Conservation (phyloP, 208 protist species). For the Crithidia bombi region DNA sequence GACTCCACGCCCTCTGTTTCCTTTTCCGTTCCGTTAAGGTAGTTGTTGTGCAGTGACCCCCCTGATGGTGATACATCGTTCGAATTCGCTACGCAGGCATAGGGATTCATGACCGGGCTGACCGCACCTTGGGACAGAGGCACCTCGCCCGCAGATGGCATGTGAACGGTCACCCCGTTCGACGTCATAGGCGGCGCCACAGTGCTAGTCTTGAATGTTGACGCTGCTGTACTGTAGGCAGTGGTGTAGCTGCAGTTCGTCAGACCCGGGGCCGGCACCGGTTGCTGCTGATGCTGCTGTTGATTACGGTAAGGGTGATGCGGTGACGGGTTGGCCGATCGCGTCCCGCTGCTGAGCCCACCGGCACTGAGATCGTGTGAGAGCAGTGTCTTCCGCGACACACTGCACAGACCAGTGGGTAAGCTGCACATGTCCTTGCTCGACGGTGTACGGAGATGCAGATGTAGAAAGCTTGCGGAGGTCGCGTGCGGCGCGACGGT, state of each 20-base stretch:
- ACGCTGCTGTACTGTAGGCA: background rate
- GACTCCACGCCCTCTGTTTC: too few relatives aligned
- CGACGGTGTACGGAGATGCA: constrained; percentile 5
- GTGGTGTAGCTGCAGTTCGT: constrained; percentile 8
- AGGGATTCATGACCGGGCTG: too few relatives aligned
- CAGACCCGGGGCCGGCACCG: background rate
- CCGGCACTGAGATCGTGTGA: background rate
- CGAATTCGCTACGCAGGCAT: too few relatives aligned
- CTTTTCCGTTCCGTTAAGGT: too few relatives aligned
- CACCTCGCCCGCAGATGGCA: too few relatives aligned
- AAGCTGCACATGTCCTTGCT: constrained; percentile 19
- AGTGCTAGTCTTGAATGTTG: background rate
- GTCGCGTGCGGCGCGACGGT: background rate
- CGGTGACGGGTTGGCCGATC: background rate
- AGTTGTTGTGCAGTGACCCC: too few relatives aligned
- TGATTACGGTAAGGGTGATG: background rate
- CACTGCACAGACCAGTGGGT: constrained; percentile 9
- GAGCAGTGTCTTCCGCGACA: constrained; percentile 8
- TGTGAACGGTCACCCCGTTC: background rate
- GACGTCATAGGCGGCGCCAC: background rate
- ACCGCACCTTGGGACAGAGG: too few relatives aligned
- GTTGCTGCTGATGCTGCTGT: background rate
- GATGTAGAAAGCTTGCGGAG: background rate
- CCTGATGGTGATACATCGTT: too few relatives aligned
- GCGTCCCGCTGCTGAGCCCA: background rate